Evolutionary conservation across 2,329 filamentous ascomycete species (phyloP).

Genomic region (Xylaria sp.): DNA sequence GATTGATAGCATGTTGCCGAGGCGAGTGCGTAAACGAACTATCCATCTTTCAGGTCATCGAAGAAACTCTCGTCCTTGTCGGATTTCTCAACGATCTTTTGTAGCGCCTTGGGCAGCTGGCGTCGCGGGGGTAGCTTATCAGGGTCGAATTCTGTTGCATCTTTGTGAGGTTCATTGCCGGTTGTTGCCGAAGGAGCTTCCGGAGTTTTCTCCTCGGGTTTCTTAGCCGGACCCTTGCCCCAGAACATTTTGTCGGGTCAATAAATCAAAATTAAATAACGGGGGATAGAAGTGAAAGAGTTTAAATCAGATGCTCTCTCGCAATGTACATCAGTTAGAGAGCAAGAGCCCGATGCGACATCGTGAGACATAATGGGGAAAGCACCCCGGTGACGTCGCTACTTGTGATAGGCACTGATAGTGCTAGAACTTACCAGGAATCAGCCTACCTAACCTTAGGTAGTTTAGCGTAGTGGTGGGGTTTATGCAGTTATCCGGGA

Average conservation of each 20-base stretch:
- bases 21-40: constrained; percentile 64
- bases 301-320: not conserved
- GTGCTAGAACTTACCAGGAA: not conserved
- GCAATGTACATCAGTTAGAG: not conserved
- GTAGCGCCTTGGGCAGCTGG: constrained; percentile 66
- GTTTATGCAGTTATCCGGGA: constrained; percentile 25
- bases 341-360: constrained; percentile 5
- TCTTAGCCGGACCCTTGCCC: constrained; percentile 49
- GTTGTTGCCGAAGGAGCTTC: constrained; percentile 41
- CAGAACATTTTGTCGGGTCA: constrained; percentile 46
- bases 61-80: constrained; percentile 78
- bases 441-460: not conserved
- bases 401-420: not conserved
- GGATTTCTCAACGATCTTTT: constrained; percentile 67
- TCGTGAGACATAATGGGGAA: constrained; percentile 1
- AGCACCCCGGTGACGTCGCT: not conserved
- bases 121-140: constrained; percentile 60
- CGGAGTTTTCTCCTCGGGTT: constrained; percentile 45
- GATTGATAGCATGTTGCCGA: not conserved
- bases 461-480: not conserved
- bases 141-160: constrained; percentile 56
- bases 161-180: constrained; percentile 47
- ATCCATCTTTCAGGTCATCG: constrained; percentile 80
- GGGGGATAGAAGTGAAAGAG: not conserved
- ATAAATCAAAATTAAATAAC: not conserved